These are phyloP conservation scores for Boletellus ananas DNA, from an alignment of 768 basidiomycete genomes.

Conservation along the genomic window DNA sequence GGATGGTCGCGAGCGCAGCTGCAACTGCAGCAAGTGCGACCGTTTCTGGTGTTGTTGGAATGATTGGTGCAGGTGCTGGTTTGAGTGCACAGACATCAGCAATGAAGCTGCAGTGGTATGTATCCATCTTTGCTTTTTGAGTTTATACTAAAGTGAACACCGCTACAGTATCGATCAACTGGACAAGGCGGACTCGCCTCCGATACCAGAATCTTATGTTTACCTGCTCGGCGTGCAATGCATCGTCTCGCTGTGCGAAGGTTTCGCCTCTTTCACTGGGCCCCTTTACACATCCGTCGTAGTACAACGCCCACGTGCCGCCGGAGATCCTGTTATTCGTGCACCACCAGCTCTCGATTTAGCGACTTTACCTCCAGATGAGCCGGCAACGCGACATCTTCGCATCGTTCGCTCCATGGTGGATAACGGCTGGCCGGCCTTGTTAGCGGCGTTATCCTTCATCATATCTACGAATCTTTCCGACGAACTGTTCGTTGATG, in stretches of 20 bases:
- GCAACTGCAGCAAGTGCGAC: constrained; percentile 81
- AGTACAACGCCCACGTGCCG: constrained; percentile 58
- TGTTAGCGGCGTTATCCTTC: constrained; percentile 87
- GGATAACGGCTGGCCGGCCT: constrained; percentile 86
- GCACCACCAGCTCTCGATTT: constrained; percentile 74
- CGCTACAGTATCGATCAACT: constrained; percentile 86
- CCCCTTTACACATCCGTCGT: constrained; percentile 73
- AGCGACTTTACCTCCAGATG: constrained; percentile 48
- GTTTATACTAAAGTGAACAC: neutral
- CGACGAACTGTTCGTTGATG: constrained; percentile 87
- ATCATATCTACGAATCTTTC: constrained; percentile 88
- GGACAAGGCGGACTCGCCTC: constrained; percentile 93
- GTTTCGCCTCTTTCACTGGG: constrained; percentile 69
- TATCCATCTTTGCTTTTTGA: neutral
- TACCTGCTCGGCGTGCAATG: constrained; percentile 91
- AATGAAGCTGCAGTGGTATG: constrained; percentile 91
- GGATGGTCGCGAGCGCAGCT: constrained; percentile 78
- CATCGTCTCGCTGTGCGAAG: constrained; percentile 81
- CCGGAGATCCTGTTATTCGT: constrained; percentile 61
- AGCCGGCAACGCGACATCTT: constrained; percentile 54
- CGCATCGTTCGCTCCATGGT: constrained; percentile 71
- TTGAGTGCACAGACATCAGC: constrained; percentile 69
- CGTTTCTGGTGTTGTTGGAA: constrained; percentile 79
- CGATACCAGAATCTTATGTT: constrained; percentile 90
- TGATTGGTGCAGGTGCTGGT: constrained; percentile 70